Percentiles rank a stretch among this genome's conserved stretches.
Conservation (phyloP, 2,329 filamentous ascomycete genomes). For the Xylariaceae sp. region DNA sequence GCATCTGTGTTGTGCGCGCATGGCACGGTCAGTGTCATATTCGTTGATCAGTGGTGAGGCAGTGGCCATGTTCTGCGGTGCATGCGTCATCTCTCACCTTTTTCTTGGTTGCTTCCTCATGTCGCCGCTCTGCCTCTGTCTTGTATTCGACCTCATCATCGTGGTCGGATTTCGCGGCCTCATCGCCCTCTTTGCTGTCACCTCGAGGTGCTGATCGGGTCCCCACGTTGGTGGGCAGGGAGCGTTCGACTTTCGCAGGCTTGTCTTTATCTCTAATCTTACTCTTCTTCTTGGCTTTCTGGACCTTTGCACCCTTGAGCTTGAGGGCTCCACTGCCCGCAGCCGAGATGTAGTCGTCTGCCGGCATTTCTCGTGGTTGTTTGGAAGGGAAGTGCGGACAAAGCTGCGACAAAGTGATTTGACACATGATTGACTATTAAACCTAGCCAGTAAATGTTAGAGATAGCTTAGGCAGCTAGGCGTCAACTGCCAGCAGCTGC, state of each 20-base stretch:
- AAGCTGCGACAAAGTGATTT: background rate
- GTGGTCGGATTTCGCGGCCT: slow-evolving; percentile 36
- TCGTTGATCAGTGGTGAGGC: slow-evolving; percentile 1
- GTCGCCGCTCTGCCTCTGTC: slow-evolving; percentile 81
- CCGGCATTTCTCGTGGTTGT: slow-evolving; percentile 59
- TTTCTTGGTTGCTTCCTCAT: slow-evolving; percentile 82
- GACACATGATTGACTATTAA: too few relatives aligned
- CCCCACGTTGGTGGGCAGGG: slow-evolving; percentile 47
- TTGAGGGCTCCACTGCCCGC: slow-evolving; percentile 78
- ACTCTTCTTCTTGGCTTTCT: slow-evolving; percentile 67
- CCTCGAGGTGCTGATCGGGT: slow-evolving; percentile 31
- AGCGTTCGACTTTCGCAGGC: slow-evolving; percentile 51
- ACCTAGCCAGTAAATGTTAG: too few relatives aligned
- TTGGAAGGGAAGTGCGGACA: slow-evolving; percentile 4
- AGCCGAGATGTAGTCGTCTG: slow-evolving; percentile 73
- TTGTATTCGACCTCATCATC: slow-evolving; percentile 56
- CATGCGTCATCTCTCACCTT: slow-evolving; percentile 61
- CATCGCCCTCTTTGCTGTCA: slow-evolving; percentile 37
- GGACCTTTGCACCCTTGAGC: slow-evolving; percentile 76
- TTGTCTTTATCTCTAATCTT: slow-evolving; percentile 46
- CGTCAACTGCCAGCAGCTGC: slow-evolving; percentile 1
- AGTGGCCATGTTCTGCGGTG: background rate
- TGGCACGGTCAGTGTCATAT: slow-evolving; percentile 20
- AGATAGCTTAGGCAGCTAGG: too few relatives aligned
- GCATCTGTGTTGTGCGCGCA: slow-evolving; percentile 60